Evolutionary conservation across 1,284 basidiomycete species (phyloP), one percentile per base, ranked within the genome.

Genomic region (Meripilus lineatus): DNA sequence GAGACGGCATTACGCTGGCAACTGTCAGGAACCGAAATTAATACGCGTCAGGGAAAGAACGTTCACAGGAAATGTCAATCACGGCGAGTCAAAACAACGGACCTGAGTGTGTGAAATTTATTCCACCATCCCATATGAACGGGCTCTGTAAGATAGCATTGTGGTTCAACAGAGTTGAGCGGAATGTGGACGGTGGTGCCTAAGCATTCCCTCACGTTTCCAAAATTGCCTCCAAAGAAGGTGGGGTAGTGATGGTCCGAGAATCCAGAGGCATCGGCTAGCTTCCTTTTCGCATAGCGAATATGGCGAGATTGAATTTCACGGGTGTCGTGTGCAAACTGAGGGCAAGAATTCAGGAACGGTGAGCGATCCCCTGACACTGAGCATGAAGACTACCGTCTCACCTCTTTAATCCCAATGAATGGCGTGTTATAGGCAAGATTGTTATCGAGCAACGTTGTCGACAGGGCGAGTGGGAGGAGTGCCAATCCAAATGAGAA

Each of bases 61-160:
- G n/a, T n/a, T n/a, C n/a, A n/a, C n/a, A n/a, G n/a, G n/a, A n/a
- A n/a, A n/a, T n/a, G n/a, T n/a, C n/a, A n/a, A n/a, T n/a, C 5
- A 8, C 5, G 28, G 37, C 21, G n/a, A 11, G 20, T 39, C 25
- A 41, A 13, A 6, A 41, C 24, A 35, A 57, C 53, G 59, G 58
- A 67, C 77, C 75, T 40, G 72, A 65, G 50, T 78, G 75, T 4
- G 75, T 77, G 51, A 77, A 78, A 50, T 76, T 76, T 35, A 77
- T 54, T 11, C 75, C 76, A 10, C 75, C 74, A 23, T 56, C 72
- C 72, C 74, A 78, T 25, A 79, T 61, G 49, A 71, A 74, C 1
- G 71, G 70, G 41, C 67, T 69, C 75, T 77, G 49, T 13, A 33
- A 21, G 14, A 13, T n/a, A n/a, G 14, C 21, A 2, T 34, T 28